phyloP scores from a whole-genome alignment of 192 early-diverging fungal genomes.

The Coemansia sp. region DNA sequence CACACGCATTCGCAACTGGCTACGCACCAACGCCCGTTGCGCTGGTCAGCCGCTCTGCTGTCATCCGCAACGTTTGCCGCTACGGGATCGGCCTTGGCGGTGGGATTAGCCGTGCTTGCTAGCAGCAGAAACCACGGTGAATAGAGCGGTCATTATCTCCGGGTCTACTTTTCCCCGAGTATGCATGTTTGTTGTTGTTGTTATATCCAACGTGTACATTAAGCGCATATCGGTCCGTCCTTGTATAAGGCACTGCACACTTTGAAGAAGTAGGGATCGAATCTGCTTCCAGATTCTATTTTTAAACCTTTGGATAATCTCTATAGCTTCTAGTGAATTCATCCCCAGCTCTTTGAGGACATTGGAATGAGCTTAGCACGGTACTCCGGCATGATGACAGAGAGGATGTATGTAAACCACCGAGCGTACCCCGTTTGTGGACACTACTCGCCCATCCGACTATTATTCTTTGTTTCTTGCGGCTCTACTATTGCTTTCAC shows the following conservation, averaged over 20 bases:
- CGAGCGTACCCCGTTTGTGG: not conserved
- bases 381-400: not conserved
- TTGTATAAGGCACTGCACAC: not conserved
- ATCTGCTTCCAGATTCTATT: not conserved
- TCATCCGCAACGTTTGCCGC: constrained; percentile 15
- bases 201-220: not conserved
- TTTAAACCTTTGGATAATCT: not conserved
- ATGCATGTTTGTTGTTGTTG: not conserved
- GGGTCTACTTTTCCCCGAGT: not conserved
- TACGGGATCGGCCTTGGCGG: not conserved
- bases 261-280: not conserved
- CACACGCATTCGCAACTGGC: constrained; percentile 34
- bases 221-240: not conserved
- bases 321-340: not conserved
- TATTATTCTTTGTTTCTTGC: not conserved
- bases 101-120: not conserved
- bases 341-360: not conserved
- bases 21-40: constrained; percentile 16
- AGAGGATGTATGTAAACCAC: not conserved
- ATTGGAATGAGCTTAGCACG: not conserved
- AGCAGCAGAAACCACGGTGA: not conserved
- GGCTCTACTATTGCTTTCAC: not conserved
- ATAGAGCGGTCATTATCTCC: not conserved
- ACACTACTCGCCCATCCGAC: not conserved
- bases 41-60: constrained; percentile 30